phyloP scores from a whole-genome alignment of 805 yeast genomes.

The Cyberlindnera samutprakarnensis region DNA sequence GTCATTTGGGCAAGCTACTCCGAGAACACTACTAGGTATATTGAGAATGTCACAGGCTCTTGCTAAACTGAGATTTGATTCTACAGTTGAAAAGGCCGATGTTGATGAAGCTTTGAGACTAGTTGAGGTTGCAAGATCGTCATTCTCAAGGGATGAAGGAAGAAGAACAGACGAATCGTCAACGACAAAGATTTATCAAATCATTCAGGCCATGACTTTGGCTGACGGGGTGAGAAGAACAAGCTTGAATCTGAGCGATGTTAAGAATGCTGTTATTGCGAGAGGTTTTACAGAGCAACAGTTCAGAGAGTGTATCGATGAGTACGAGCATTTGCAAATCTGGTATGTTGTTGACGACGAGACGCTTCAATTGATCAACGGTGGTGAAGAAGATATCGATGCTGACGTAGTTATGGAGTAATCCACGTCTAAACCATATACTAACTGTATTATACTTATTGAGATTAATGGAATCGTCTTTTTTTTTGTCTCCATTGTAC shows the following conservation, averaged over 20 bases:
- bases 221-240: constrained; percentile 26
- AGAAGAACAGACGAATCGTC: constrained; percentile 53
- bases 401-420: constrained; percentile 9
- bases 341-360: constrained; percentile 73
- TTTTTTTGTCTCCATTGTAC: too few relatives aligned
- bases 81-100: constrained; percentile 64
- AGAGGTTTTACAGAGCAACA: constrained; percentile 82
- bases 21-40: constrained; percentile 88
- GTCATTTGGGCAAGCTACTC: constrained; percentile 88
- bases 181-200: constrained; percentile 62
- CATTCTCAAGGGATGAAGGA: constrained; percentile 50
- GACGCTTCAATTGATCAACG: constrained; percentile 43
- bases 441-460: too few relatives aligned
- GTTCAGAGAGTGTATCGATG: constrained; percentile 65
- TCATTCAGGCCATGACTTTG: constrained; percentile 53
- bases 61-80: constrained; percentile 80
- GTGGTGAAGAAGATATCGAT: constrained; percentile 7
- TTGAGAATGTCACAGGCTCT: constrained; percentile 90
- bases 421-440: too few relatives aligned
- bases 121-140: constrained; percentile 77
- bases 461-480: too few relatives aligned
- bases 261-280: constrained; percentile 60
- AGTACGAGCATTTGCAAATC: constrained; percentile 63
- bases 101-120: constrained; percentile 94
- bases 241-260: constrained; percentile 34